Conservation (phyloP, 1,284 basidiomycete species). For the Puccinia novopanici region DNA sequence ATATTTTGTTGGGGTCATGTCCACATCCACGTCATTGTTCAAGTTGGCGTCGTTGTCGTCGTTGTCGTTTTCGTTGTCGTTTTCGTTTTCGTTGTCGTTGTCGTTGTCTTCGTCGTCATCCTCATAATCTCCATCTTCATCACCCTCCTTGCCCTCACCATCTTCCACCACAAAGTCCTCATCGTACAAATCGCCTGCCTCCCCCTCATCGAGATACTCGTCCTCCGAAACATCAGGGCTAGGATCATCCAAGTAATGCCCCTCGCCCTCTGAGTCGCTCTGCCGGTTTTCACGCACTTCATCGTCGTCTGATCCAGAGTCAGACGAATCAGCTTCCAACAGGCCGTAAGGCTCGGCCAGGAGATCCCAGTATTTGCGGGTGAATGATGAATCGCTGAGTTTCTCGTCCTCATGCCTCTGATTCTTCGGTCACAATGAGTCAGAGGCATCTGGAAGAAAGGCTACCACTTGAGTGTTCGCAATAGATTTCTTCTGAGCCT, state of each 20-base stretch:
- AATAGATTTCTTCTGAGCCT: not conserved
- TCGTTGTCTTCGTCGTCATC: not conserved
- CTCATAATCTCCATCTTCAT: not conserved
- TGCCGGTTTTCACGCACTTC: not conserved
- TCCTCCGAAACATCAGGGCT: not conserved
- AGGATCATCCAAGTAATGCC: not conserved
- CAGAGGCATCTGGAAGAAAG: slow-evolving; percentile 5
- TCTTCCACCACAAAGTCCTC: slow-evolving; percentile 1
- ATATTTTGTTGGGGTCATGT: not conserved
- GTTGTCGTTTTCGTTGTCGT: not conserved
- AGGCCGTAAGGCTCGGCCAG: slow-evolving; percentile 23
- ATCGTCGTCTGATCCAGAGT: not conserved
- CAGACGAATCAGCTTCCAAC: not conserved
- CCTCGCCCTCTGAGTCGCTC: not conserved
- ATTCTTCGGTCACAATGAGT: slow-evolving; percentile 1
- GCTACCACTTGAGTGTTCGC: slow-evolving; percentile 1
- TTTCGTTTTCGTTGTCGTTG: not conserved
- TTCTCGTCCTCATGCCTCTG: slow-evolving; percentile 18
- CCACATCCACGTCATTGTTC: not conserved
- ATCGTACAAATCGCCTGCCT: not conserved
- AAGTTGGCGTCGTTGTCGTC: not conserved
- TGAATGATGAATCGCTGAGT: slow-evolving; percentile 19
- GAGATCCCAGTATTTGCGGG: slow-evolving; percentile 11
- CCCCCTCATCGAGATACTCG: not conserved
- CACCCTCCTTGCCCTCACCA: not conserved